Evolutionary conservation across 2,329 filamentous ascomycete genomes (phyloP).

Genomic region (Phialocephala sp.): DNA sequence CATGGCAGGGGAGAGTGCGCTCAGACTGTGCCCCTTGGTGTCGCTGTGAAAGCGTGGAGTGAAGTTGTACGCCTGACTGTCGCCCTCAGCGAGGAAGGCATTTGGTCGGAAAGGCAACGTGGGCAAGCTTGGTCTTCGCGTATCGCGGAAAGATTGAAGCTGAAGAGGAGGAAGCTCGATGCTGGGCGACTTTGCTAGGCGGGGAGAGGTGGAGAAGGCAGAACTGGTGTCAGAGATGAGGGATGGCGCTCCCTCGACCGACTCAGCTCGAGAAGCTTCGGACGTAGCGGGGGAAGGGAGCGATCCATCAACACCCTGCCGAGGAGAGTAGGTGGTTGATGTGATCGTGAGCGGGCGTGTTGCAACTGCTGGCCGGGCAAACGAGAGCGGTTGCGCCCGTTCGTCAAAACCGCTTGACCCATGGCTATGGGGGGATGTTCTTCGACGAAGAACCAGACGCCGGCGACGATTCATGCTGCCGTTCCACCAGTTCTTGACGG

Average conservation of each 20-base stretch:
- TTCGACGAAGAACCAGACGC: slow-evolving; percentile 42
- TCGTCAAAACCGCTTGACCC: slow-evolving; percentile 39
- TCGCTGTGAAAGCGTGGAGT: slow-evolving; percentile 34
- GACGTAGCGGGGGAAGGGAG: slow-evolving; percentile 70
- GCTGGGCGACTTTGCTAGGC: slow-evolving; percentile 38
- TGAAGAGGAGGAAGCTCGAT: slow-evolving; percentile 42
- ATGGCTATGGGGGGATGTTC: slow-evolving; percentile 37
- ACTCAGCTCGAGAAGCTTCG: slow-evolving; percentile 62
- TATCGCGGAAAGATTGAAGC: slow-evolving; percentile 26
- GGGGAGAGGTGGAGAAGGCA: slow-evolving; percentile 64
- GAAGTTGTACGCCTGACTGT: slow-evolving; percentile 32
- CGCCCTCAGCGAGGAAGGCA: slow-evolving; percentile 35
- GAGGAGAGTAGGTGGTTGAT: slow-evolving; percentile 40
- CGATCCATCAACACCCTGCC: slow-evolving; percentile 56
- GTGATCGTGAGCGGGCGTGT: slow-evolving; percentile 18
- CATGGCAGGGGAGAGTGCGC: slow-evolving; percentile 25
- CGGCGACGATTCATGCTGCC: slow-evolving; percentile 83
- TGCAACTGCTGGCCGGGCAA: slow-evolving; percentile 33
- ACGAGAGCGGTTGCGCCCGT: slow-evolving; percentile 42
- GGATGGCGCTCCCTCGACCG: slow-evolving; percentile 67
- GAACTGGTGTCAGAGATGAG: slow-evolving; percentile 73
- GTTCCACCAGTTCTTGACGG: slow-evolving; percentile 99
- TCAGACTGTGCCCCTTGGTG: slow-evolving; percentile 25
- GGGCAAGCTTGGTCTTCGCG: slow-evolving; percentile 40
- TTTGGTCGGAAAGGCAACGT: slow-evolving; percentile 35